Evolutionary conservation across 2,329 filamentous ascomycete genomes (phyloP), one percentile per base, ranked within the genome.

Genomic region (Tothia fuscella): DNA sequence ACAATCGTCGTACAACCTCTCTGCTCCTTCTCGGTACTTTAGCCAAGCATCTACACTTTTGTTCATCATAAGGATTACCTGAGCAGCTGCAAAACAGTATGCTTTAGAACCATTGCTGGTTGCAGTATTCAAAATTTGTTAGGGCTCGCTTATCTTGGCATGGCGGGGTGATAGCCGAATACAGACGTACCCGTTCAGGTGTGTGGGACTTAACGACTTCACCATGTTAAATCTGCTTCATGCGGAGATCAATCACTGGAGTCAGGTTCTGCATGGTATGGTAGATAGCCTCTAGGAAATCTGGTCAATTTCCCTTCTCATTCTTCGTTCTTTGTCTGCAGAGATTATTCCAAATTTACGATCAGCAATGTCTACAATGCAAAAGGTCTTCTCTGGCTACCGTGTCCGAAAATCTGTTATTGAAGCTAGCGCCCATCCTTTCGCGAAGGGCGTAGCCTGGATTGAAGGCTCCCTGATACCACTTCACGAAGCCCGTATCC

Each of bases 371-470:
- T 46, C 65, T 4, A 60, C 64, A 39, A 68, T 68, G 66, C 45
- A 64, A 9, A 55, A 61, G 37, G 49, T 68, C 20, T 65, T 68
- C 46, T 45, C 56, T 3, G 63, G 43, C 41, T 65, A 68, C 46
- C 30, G 50, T 5, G 46, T 49, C 6, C 57, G 63, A 10, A 48
- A 55, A 32, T 42, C 47, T 10, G 46, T 47, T 38, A 56, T 68
- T 0, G 47, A 56, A 26, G 34, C 49, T 3, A 64, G 54, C 53
- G 53, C 36, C 12, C 64, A 65, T 50, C 59, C 58, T 0, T 64
- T 62, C 39, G 57, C 65, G 14, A 53, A 58, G 14, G 68, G 69
- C 9, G 52, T 71, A 3, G 68, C 68, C 17, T 72, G 65, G 68
- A 49, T 71, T 2, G 56, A 62, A 33, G 65, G 65, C 13, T 49